A percentile compares a stretch with the other conserved stretches of the same genome.
These are phyloP conservation scores for Talaromyces islandicus DNA, from an alignment of 2,329 filamentous ascomycete species.

Conservation along the genomic window DNA sequence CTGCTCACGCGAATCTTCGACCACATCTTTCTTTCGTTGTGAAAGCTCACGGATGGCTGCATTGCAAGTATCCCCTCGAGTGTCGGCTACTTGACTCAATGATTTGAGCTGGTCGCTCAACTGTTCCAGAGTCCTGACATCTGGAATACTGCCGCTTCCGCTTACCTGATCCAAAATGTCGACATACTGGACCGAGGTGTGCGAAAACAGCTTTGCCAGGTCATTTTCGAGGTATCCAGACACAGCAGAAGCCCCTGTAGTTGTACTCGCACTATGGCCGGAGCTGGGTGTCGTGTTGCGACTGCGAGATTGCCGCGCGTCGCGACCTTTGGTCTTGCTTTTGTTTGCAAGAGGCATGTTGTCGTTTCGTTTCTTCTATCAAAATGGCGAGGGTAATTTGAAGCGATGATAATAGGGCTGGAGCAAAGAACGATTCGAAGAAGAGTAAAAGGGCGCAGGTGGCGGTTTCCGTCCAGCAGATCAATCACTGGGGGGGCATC, in stretches of 20 bases:
- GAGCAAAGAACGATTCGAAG: neutral
- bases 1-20: constrained; percentile 46
- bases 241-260: constrained; percentile 25
- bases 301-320: constrained; percentile 50
- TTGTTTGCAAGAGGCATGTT: constrained; percentile 44
- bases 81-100: constrained; percentile 53
- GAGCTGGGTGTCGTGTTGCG: constrained; percentile 60
- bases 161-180: constrained; percentile 53
- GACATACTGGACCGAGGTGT: constrained; percentile 48
- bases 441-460: neutral
- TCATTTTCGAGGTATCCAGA: constrained; percentile 52
- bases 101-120: constrained; percentile 50
- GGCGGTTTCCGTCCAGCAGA: neutral
- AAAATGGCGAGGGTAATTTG: neutral
- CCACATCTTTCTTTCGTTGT: constrained; percentile 51
- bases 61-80: constrained; percentile 54
- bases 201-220: constrained; percentile 42
- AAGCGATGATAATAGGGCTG: neutral
- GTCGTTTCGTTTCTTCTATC: neutral
- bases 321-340: constrained; percentile 49
- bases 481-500: neutral
- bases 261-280: constrained; percentile 41
- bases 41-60: constrained; percentile 55
- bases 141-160: constrained; percentile 42
- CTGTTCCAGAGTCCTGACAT: constrained; percentile 42